A percentile compares a stretch with the other conserved stretches of the same genome.
These are phyloP conservation scores for Tolypocladium tropicale DNA, from an alignment of 2,329 filamentous ascomycete species.

Conservation along the genomic window DNA sequence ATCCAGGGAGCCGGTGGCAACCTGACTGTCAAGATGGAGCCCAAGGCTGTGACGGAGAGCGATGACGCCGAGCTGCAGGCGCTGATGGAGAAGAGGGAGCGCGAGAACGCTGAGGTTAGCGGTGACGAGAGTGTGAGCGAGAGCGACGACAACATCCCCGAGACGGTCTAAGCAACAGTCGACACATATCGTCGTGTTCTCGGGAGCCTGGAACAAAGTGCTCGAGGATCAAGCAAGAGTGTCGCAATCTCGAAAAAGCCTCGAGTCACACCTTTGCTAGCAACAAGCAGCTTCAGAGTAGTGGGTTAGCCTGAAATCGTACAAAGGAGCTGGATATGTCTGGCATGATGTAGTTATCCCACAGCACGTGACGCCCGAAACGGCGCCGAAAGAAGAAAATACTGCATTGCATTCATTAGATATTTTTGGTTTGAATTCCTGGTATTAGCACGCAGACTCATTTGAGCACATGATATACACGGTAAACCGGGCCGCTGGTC, in stretches of 20 bases:
- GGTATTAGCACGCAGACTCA: background rate
- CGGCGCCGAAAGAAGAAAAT: background rate
- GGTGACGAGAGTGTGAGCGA: conserved; percentile 95
- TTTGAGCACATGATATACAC: background rate
- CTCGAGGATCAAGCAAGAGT: background rate
- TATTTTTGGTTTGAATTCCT: background rate
- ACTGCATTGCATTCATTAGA: background rate
- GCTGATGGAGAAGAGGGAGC: conserved; percentile 97
- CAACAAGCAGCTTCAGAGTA: background rate
- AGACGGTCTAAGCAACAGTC: conserved; percentile 22
- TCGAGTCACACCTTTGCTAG: background rate
- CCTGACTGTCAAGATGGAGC: conserved; percentile 92
- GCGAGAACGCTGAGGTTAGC: conserved; percentile 95
- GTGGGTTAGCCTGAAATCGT: background rate
- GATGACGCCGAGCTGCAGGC: conserved; percentile 95
- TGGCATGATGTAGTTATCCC: conserved; percentile 1
- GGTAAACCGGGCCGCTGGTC: background rate
- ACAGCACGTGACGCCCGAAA: conserved; percentile 2
- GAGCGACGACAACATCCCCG: conserved; percentile 69
- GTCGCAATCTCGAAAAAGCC: background rate
- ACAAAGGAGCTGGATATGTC: background rate
- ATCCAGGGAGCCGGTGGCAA: conserved; percentile 72
- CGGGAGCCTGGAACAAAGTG: background rate
- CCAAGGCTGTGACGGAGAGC: conserved; percentile 97
- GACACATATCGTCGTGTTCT: background rate